These are phyloP conservation scores for Paradendryphiella salina DNA, from an alignment of 2,329 filamentous ascomycete species.

Conservation along the genomic window DNA sequence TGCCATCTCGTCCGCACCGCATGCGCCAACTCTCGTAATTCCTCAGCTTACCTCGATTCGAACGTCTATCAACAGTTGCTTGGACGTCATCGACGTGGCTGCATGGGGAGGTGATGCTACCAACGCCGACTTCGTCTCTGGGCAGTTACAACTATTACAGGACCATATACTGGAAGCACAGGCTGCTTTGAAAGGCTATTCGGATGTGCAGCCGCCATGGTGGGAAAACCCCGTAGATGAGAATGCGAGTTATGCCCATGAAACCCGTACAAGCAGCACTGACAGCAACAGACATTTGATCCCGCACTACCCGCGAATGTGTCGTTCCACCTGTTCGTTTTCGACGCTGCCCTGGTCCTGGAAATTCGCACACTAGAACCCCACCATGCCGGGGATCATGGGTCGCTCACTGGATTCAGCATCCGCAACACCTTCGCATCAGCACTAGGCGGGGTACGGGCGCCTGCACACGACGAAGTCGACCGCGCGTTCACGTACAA, in stretches of 20 bases:
- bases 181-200: slow-evolving; percentile 60
- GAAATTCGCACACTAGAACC: slow-evolving; percentile 70
- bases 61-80: slow-evolving; percentile 76
- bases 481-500: slow-evolving; percentile 73
- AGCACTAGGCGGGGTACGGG: slow-evolving; percentile 50
- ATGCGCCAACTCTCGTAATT: slow-evolving; percentile 63
- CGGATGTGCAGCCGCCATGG: slow-evolving; percentile 57
- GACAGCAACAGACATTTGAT: slow-evolving; percentile 56
- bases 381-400: slow-evolving; percentile 35
- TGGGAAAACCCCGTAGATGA: slow-evolving; percentile 59
- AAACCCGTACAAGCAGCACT: background rate
- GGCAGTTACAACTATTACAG: slow-evolving; percentile 61
- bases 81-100: slow-evolving; percentile 80
- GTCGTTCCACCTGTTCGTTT: slow-evolving; percentile 67
- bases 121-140: slow-evolving; percentile 60
- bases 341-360: slow-evolving; percentile 61
- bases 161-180: slow-evolving; percentile 66
- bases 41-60: slow-evolving; percentile 72
- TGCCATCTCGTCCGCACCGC: slow-evolving; percentile 56
- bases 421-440: slow-evolving; percentile 59
- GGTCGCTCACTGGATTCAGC: slow-evolving; percentile 52
- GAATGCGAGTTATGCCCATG: slow-evolving; percentile 54
- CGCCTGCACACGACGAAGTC: slow-evolving; percentile 63
- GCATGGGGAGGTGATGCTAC: slow-evolving; percentile 70
- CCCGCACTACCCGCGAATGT: slow-evolving; percentile 67